phyloP scores from a whole-genome alignment of 2,329 filamentous ascomycete genomes.

The Cercospora nicotianae region DNA sequence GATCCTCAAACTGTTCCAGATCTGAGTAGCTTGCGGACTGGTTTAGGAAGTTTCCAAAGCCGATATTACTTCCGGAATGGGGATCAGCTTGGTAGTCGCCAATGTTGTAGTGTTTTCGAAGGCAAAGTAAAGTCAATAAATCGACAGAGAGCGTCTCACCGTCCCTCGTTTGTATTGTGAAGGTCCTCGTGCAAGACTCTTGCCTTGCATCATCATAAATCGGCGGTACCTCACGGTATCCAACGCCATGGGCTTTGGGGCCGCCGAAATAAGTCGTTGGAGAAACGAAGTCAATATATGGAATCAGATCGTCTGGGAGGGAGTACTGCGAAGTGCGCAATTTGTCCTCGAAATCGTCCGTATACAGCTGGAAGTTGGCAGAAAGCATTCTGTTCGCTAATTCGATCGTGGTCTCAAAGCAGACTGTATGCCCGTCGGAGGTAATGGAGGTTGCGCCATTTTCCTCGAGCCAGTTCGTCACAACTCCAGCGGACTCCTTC shows the following conservation, averaged over 20 bases:
- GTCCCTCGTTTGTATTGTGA: too few relatives aligned
- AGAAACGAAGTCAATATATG: slow-evolving; percentile 33
- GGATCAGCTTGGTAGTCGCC: slow-evolving; percentile 47
- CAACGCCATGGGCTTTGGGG: neutral
- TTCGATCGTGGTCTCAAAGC: slow-evolving; percentile 41
- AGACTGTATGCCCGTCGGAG: slow-evolving; percentile 39
- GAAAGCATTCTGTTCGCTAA: slow-evolving; percentile 43
- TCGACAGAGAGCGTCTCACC: too few relatives aligned
- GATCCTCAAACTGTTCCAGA: slow-evolving; percentile 44
- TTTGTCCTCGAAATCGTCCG: slow-evolving; percentile 39
- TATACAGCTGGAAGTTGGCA: slow-evolving; percentile 44
- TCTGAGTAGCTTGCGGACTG: slow-evolving; percentile 52
- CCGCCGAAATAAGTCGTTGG: slow-evolving; percentile 43
- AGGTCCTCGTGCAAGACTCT: neutral
- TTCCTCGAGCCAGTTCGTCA: slow-evolving; percentile 46
- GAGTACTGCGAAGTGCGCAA: slow-evolving; percentile 44
- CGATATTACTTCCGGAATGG: slow-evolving; percentile 50
- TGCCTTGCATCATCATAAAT: neutral
- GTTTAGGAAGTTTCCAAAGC: slow-evolving; percentile 55
- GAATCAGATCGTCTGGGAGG: slow-evolving; percentile 31
- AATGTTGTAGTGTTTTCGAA: slow-evolving; percentile 54
- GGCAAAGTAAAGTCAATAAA: slow-evolving; percentile 46
- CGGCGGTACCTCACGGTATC: too few relatives aligned
- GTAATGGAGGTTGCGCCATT: slow-evolving; percentile 42
- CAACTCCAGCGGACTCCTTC: slow-evolving; percentile 35